Conservation (phyloP, 768 basidiomycete species). For the Epithele typhae region DNA sequence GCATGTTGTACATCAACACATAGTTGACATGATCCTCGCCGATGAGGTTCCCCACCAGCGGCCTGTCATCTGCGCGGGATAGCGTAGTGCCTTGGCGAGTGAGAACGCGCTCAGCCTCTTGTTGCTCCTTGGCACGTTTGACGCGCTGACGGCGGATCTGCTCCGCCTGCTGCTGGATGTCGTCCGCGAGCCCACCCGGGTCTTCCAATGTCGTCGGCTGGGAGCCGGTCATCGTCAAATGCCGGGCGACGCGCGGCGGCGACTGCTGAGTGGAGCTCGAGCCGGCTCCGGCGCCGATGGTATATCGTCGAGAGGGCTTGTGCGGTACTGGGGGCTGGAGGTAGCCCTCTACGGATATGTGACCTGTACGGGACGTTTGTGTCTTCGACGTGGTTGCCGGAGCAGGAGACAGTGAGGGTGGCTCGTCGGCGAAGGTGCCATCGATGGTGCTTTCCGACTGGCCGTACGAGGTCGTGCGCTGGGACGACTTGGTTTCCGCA, state of each 20-base stretch:
- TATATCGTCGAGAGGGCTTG: constrained; percentile 60
- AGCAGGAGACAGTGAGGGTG: constrained; percentile 21
- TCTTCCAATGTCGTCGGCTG: constrained; percentile 29
- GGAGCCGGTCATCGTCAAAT: constrained; percentile 16
- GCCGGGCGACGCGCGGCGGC: constrained; percentile 17
- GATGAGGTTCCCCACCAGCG: constrained; percentile 91
- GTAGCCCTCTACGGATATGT: constrained; percentile 39
- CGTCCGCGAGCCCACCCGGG: constrained; percentile 56
- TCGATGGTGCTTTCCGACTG: constrained; percentile 18
- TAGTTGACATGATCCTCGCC: constrained; percentile 99
- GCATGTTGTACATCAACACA: constrained; percentile 99
- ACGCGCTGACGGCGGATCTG: constrained; percentile 76
- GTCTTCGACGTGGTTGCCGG: neutral
- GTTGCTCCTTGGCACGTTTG: constrained; percentile 66
- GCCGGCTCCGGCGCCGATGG: constrained; percentile 48
- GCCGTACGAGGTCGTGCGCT: constrained; percentile 27
- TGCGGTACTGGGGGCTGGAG: constrained; percentile 45
- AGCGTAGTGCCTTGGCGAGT: constrained; percentile 29
- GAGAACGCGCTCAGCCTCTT: constrained; percentile 51
- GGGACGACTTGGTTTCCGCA: constrained; percentile 43
- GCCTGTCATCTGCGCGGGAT: constrained; percentile 34
- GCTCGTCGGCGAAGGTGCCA: constrained; percentile 20
- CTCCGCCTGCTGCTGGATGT: constrained; percentile 88
- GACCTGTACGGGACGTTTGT: constrained; percentile 9
- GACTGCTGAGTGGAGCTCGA: constrained; percentile 7